Percentiles rank a stretch among this genome's conserved stretches.
Conservation (phyloP, 345 rosid genomes). For the Gossypium bickii region DNA sequence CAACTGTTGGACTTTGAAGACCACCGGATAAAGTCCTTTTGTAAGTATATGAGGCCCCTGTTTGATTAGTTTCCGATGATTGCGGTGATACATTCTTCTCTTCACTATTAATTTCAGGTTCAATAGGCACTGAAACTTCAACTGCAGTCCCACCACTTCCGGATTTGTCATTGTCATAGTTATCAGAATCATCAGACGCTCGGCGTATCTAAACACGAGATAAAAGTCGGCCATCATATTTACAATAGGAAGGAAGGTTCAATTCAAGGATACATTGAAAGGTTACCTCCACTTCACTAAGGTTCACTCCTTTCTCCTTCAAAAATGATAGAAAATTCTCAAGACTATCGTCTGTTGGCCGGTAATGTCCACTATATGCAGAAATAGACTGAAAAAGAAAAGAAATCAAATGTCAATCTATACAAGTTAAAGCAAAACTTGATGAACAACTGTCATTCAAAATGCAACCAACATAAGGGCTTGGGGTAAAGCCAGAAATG, state of each 20-base stretch:
- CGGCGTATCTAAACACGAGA: slow-evolving; percentile 46
- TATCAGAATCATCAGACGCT: slow-evolving; percentile 60
- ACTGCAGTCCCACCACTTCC: neutral
- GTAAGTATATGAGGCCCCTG: slow-evolving; percentile 33
- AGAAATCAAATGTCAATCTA: neutral
- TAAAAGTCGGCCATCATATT: neutral
- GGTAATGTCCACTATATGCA: slow-evolving; percentile 90
- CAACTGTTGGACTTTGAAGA: slow-evolving; percentile 61
- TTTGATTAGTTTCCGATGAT: slow-evolving; percentile 26
- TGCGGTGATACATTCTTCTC: slow-evolving; percentile 20
- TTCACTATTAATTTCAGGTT: slow-evolving; percentile 26
- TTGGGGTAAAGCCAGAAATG: too few species aligned
- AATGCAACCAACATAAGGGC: too few species aligned
- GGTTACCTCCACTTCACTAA: slow-evolving; percentile 63
- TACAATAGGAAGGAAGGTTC: neutral
- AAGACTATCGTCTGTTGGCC: slow-evolving; percentile 74
- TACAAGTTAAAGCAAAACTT: too few species aligned
- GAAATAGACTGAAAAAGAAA: slow-evolving; percentile 59
- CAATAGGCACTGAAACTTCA: slow-evolving; percentile 19
- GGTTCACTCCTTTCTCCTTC: slow-evolving; percentile 56
- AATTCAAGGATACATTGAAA: neutral
- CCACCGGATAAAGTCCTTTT: slow-evolving; percentile 77
- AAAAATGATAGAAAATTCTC: slow-evolving; percentile 60
- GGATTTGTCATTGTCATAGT: slow-evolving; percentile 37
- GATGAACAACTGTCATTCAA: too few species aligned